Evolutionary conservation across 2,329 filamentous ascomycete genomes (phyloP).

Genomic region (Tolypocladium capitatum): DNA sequence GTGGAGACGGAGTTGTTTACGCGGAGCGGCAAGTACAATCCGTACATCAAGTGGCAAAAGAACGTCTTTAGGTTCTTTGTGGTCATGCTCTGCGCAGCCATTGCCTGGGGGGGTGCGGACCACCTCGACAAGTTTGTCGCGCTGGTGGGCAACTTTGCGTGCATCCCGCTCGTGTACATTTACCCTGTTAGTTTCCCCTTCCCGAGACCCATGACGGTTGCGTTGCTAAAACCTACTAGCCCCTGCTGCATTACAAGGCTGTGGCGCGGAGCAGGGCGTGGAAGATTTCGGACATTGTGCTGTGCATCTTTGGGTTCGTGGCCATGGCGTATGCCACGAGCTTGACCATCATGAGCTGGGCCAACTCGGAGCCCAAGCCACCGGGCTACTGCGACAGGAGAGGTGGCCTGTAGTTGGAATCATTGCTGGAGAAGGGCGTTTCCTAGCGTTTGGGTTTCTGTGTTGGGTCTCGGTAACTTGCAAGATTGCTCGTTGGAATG

Average conservation of each 20-base stretch:
- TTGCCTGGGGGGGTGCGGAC: conserved; percentile 86
- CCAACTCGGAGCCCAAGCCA: conserved; percentile 36
- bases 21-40: conserved; percentile 91
- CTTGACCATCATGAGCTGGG: conserved; percentile 80
- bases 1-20: conserved; percentile 91
- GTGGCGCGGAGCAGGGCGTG: conserved; percentile 59
- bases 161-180: conserved; percentile 91
- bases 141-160: conserved; percentile 92
- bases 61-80: conserved; percentile 92
- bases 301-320: conserved; percentile 70
- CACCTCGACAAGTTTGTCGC: conserved; percentile 96
- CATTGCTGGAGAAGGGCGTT: background rate
- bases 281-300: conserved; percentile 55
- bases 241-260: conserved; percentile 75
- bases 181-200: conserved; percentile 63
- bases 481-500: background rate
- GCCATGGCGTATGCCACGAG: conserved; percentile 89
- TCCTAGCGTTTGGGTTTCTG: background rate
- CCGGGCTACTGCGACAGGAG: conserved; percentile 43
- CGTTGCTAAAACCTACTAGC: conserved; percentile 42
- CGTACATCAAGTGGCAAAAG: conserved; percentile 99
- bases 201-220: background rate
- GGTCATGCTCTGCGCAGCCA: conserved; percentile 69
- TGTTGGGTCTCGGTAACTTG: background rate
- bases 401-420: conserved; percentile 7